Evolutionary conservation across 192 early-diverging fungal genomes (phyloP).

Genomic region (Umbelopsis ramanniana): DNA sequence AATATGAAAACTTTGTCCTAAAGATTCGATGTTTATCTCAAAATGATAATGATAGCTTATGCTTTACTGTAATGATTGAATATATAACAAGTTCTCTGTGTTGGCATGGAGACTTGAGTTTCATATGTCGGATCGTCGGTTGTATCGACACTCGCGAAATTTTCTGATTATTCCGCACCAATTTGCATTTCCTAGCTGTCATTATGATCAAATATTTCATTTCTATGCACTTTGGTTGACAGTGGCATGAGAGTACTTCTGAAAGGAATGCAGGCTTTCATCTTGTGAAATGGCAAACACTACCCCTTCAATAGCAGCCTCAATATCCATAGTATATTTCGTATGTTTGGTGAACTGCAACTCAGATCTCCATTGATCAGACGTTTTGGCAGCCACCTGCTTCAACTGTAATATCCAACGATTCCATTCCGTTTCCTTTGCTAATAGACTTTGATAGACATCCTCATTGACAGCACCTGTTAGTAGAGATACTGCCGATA

Average conservation of each 20-base stretch:
- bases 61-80: no score
- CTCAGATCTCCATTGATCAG: background rate
- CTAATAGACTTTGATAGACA: background rate
- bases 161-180: no score
- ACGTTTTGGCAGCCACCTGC: background rate
- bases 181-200: no score
- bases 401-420: background rate
- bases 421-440: background rate
- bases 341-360: background rate
- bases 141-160: no score
- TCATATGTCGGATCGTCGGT: no score
- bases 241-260: background rate
- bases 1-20: no score
- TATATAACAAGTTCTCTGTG: no score
- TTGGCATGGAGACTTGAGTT: no score
- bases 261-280: background rate
- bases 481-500: background rate
- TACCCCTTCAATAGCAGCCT: background rate
- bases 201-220: no score
- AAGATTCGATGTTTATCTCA: no score
- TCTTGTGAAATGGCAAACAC: background rate
- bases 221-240: background rate
- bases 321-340: background rate
- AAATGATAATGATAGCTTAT: no score
- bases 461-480: background rate